These are phyloP conservation scores for Blumeria hordei DNA, from an alignment of 2,329 filamentous ascomycete genomes.

Conservation along the genomic window DNA sequence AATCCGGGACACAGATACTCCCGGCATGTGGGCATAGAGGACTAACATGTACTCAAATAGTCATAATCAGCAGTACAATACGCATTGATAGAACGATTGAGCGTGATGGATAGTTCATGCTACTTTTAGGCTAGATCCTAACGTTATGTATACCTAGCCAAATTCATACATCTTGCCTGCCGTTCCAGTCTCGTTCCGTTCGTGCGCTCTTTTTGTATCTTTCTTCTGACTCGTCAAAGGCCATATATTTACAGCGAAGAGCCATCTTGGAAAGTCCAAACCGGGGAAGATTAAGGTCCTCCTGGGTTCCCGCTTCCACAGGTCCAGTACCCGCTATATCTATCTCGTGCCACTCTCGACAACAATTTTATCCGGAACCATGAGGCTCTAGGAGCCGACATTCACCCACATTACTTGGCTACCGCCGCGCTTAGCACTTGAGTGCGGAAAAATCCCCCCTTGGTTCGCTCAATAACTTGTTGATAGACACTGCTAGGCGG, in stretches of 20 bases:
- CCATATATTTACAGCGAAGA: not conserved
- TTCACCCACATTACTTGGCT: conserved; percentile 13
- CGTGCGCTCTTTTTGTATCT: not conserved
- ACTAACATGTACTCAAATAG: not conserved
- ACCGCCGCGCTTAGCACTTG: conserved; percentile 50
- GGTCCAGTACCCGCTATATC: not conserved
- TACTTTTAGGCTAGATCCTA: not conserved
- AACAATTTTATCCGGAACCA: no score
- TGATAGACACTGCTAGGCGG: conserved; percentile 96
- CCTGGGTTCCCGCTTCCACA: not conserved
- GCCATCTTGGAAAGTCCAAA: not conserved
- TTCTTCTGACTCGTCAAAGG: not conserved
- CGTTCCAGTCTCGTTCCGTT: no score
- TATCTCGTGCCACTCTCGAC: not conserved
- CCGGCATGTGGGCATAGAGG: not conserved
- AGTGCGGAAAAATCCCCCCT: conserved; percentile 95
- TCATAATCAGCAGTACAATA: not conserved
- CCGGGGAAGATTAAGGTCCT: not conserved
- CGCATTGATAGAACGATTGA: not conserved
- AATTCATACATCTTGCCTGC: no score
- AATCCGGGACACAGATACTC: not conserved
- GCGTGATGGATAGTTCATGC: no score
- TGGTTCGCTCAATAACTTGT: conserved; percentile 97
- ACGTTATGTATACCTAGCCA: not conserved
- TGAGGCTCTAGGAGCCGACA: not conserved